A percentile compares a stretch with the other conserved stretches of the same genome.
Evolutionary conservation across 495 filamentous ascomycete species (phyloP).

Genomic region (Penicillium soppii): DNA sequence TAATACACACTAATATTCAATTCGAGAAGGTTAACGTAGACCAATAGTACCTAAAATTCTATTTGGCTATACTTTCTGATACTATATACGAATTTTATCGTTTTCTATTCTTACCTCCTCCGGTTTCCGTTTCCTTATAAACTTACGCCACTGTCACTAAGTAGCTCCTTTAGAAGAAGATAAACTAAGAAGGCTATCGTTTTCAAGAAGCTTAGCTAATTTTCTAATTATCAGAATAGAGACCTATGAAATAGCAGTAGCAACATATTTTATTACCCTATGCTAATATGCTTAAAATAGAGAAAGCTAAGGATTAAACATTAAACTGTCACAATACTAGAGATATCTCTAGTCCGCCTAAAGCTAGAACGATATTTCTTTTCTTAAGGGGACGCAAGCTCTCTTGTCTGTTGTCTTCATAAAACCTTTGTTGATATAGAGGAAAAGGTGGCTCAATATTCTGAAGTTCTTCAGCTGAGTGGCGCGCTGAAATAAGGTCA

Average conservation of each 20-base stretch:
- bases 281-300: not conserved
- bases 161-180: not conserved
- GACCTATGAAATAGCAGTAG: not conserved
- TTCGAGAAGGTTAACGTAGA: not conserved
- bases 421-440: not conserved
- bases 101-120: not conserved
- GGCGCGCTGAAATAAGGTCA: not conserved
- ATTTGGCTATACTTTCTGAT: not conserved
- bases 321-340: not conserved
- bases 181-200: not conserved
- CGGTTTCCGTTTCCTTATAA: not conserved
- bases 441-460: not conserved
- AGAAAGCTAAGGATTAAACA: not conserved
- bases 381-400: not conserved
- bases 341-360: not conserved
- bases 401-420: not conserved
- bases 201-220: not conserved
- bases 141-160: not conserved
- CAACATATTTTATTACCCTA: not conserved
- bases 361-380: not conserved
- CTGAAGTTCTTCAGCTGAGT: not conserved
- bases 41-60: not conserved
- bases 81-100: not conserved
- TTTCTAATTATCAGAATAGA: not conserved
- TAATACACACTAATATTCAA: not conserved